Base-by-base conservation (phyloP, 768 basidiomycete genomes). In the Cyclocybe cylindracea region DNA sequence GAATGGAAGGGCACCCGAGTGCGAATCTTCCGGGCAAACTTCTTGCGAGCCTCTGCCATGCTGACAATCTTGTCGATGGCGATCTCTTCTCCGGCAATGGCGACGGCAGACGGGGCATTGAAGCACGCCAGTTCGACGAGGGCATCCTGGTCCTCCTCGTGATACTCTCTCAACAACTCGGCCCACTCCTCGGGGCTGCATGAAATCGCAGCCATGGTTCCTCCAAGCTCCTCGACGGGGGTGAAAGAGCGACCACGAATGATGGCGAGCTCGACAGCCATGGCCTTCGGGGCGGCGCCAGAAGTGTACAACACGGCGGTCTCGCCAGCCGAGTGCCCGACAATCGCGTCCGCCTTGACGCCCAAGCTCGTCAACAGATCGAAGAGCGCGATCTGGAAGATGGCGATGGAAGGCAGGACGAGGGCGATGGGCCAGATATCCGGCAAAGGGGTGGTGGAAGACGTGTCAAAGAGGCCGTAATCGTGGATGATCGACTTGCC, bases 291-390 rank as follows among this genome's bases (percentile, higher is more conserved):
- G 2, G 61, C 69, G 4, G 78, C 75, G 16, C 77, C 76, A 4
- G 74, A 76, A 0, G 76, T 70, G 48, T 76, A 77, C 9, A 78
- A 51, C 14, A 78, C 44, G 0, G 73, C 72, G 0, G 75, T 74
- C 54, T 79, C 78, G 9, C 78, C 78, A 10, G 76, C 75, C n/a
- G 78, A 78, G 58, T 78, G 77, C 0, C 78, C 78, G 5, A 79
- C 43, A 11, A 78, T 60, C 5, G 63, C 60, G 39, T 76, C 68
- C 0, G 78, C 75, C 10, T 48, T 53, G 40, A 77, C 47, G 7
- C 74, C 72, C 10, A 77, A 39, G 41, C 66, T 64, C 1, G 51
- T 51, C 1, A 78, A 56, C 2, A 74, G 64, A 42, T 80, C 78
- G 53, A 71, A 69, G 5, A 78, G 48, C 0, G 77, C 78, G 8